Evolutionary conservation across 768 basidiomycete species (phyloP).

Genomic region (Tubosaeta brunneosetosa): DNA sequence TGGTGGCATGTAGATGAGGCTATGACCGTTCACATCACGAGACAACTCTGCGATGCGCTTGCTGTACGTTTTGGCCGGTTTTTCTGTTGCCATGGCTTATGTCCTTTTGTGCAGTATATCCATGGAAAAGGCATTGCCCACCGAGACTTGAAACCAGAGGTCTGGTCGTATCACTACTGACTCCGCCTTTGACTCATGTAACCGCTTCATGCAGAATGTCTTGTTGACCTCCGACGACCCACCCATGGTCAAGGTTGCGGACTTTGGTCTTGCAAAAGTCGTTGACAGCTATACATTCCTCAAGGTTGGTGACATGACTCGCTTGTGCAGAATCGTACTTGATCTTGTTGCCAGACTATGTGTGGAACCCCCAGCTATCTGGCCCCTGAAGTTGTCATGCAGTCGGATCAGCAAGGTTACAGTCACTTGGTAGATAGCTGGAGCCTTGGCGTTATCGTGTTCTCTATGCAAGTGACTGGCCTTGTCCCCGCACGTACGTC

Average conservation of each 20-base stretch:
- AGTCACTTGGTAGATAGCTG: constrained; percentile 90
- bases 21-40: constrained; percentile 63
- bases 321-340: neutral
- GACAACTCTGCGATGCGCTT: constrained; percentile 78
- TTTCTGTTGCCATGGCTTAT: constrained; percentile 2
- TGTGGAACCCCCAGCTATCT: constrained; percentile 95
- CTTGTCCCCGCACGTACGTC: neutral
- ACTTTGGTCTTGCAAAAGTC: constrained; percentile 95
- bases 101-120: constrained; percentile 43
- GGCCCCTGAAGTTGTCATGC: constrained; percentile 85
- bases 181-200: constrained; percentile 4
- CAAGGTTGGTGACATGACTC: constrained; percentile 42
- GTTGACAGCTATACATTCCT: constrained; percentile 75
- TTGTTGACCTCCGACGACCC: constrained; percentile 70
- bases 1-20: constrained; percentile 41
- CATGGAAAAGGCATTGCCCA: constrained; percentile 78
- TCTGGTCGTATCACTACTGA: constrained; percentile 16
- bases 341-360: constrained; percentile 58
- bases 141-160: constrained; percentile 91
- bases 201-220: constrained; percentile 53
- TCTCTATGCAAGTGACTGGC: constrained; percentile 64
- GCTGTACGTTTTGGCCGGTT: constrained; percentile 42
- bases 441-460: constrained; percentile 94
- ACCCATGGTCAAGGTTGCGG: constrained; percentile 82
- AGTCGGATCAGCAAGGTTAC: constrained; percentile 62